phyloP scores from a whole-genome alignment of 805 yeast genomes.

The Ogataea trehalophila region DNA sequence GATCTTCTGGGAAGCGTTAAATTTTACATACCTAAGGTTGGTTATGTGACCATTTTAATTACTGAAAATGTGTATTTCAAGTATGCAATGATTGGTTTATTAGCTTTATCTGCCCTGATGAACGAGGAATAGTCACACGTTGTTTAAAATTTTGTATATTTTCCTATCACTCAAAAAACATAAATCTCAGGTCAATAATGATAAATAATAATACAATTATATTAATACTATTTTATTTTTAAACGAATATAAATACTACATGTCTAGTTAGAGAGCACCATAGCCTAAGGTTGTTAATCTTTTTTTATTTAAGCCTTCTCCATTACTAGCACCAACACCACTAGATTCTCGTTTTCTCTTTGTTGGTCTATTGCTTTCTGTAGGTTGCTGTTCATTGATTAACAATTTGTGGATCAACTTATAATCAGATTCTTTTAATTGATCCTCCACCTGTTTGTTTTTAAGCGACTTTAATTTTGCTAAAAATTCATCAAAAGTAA shows the following conservation, averaged over 20 bases:
- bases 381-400: constrained; percentile 3
- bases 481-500: constrained; percentile 8
- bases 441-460: constrained; percentile 6
- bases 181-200: too few species aligned
- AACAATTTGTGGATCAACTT: constrained; percentile 16
- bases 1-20: constrained; percentile 91
- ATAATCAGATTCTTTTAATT: constrained; percentile 14
- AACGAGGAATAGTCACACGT: constrained; percentile 39
- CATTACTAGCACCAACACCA: background rate
- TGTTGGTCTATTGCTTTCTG: constrained; percentile 6
- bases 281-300: constrained; percentile 23
- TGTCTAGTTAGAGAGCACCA: constrained; percentile 12
- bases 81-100: constrained; percentile 66
- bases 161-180: too few species aligned
- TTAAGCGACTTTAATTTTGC: constrained; percentile 5
- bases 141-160: too few species aligned
- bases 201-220: background rate
- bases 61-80: constrained; percentile 86
- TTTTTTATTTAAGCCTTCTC: constrained; percentile 9
- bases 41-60: constrained; percentile 85
- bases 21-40: constrained; percentile 84
- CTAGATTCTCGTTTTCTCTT: constrained; percentile 3
- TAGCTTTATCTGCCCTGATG: constrained; percentile 67
- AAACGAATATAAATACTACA: background rate
- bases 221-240: background rate